Base-by-base conservation (phyloP, 2,329 filamentous ascomycete genomes). In the Hymenoscyphus scutula region DNA sequence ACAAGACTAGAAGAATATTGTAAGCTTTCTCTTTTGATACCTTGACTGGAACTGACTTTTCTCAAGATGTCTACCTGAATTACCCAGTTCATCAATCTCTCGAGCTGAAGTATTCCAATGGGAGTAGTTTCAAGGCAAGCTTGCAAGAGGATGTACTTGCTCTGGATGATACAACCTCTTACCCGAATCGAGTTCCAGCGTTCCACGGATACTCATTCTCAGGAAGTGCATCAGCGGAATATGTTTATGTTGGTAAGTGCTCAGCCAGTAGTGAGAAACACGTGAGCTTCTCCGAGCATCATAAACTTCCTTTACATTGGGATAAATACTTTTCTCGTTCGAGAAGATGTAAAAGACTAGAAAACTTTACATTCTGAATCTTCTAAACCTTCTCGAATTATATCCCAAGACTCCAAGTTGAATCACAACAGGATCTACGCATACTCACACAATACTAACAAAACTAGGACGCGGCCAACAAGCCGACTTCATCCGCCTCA, bases 221-320 rank as follows among this genome's bases (percentile, higher is more conserved):
- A 11, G 59, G 54, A 7, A 61, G 38, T 38, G 45, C 29, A 15
- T 53, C 48, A 25, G 58, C 45, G 38, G 41, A 53, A 53, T 60
- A 61, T 25, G 58, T 65, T 5, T 66, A 64, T 11, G 66, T 61
- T n/a, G 60, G 58, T 51, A 30, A 56, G 37, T 58, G 25, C 27
- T 8, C 51, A 81, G 84, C 88, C 89, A 54, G 90, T 19, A 6
- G n/a, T 19, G 6, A 29, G 3, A 29, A 29, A 29, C 27, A 6
- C 6, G 27, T 3, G 27, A 29, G 27, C 6, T 29, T 3, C 27
- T 29, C 27, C 27, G 27, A 29, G 27, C n/a, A n/a, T n/a, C n/a
- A n/a, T 29, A 29, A 3, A 29, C 27, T 29, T 29, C 27, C 27
- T 29, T 29, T 29, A 29, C 27, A 3, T 29, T 29, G 27, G 27